Base-by-base conservation (phyloP, 2,329 filamentous ascomycete species). In the Alternaria metachromatica region DNA sequence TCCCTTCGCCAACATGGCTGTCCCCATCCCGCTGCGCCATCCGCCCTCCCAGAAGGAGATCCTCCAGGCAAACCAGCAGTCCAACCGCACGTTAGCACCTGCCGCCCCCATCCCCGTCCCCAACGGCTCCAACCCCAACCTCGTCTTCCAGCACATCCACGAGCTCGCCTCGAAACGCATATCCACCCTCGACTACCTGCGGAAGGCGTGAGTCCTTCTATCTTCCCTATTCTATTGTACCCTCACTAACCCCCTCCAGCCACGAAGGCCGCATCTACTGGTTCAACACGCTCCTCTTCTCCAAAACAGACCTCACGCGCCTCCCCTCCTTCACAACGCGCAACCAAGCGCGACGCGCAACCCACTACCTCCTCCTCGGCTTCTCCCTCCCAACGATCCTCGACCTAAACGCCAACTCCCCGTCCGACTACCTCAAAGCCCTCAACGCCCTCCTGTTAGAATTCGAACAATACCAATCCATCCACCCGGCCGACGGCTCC, bases 201-300 rank as follows among this genome's bases (percentile, higher is more conserved):
- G 94, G 66, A 97, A 96, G 83, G 91, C 94, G 93, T 97, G 82
- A 72, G 92, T 41, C 2, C 21, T 15, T 54, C 21, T 25, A 25
- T 25, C 8, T 8, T 25, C 60, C 53, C 64, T 60, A 44, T 50
- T 41, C 18, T 2, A 46, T 18, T n/a, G n/a, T n/a, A 55, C 15
- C 15, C 50, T 11, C 45, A n/a, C n/a, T 60, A 13, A 3, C 3
- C n/a, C 13, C 55, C 2, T 7, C 55, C 77, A 97, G 93, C 26
- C 94, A 99, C 77, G 94, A 97, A 82, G 94, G 95, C 64, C 90
- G 93, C 62, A 90, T 97, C 45, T 98, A 97, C 84, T 98, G 96
- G 94, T 97, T 98, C 85, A 97, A 97, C 82, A 97, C 96, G 0
- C 88, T 97, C 64, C 91, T 97, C 76, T 97, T 97, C 81, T 92